These are phyloP conservation scores for Aristolochia contorta DNA, from an alignment of 164 flowering plant genomes.

Conservation along the genomic window DNA sequence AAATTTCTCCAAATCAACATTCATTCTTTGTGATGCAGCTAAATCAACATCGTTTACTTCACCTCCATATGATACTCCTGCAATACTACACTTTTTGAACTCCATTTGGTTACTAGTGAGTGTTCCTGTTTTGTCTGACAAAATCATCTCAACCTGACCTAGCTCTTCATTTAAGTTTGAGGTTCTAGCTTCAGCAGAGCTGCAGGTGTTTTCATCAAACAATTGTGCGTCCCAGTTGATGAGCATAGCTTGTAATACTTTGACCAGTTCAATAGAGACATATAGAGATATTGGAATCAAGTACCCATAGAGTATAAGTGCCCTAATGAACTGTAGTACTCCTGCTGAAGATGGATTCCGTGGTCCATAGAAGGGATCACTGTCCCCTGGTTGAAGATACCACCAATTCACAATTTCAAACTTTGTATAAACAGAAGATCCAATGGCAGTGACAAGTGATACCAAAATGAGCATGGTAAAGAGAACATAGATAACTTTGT, in stretches of 20 bases:
- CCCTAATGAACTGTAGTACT: conserved; percentile 49
- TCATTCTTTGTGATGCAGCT: conserved; percentile 35
- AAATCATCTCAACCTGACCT: conserved; percentile 69
- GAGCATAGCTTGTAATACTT: conserved; percentile 60
- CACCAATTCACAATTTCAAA: conserved; percentile 44
- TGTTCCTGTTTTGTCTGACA: conserved; percentile 81
- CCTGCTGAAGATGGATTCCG: conserved; percentile 35
- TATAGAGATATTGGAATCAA: conserved; percentile 74
- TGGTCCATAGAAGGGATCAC: conserved; percentile 40
- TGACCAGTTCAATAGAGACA: conserved; percentile 74
- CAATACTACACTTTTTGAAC: conserved; percentile 63
- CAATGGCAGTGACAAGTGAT: conserved; percentile 40
- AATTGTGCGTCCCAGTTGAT: conserved; percentile 54
- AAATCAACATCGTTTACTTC: conserved; percentile 53
- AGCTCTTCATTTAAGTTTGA: conserved; percentile 83
- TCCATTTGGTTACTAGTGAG: conserved; percentile 82
- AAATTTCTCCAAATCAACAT: conserved; percentile 18
- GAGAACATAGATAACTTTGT: conserved; percentile 45
- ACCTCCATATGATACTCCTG: conserved; percentile 60
- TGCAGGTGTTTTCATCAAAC: conserved; percentile 51
- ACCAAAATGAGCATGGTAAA: conserved; percentile 37
- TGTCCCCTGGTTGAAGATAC: conserved; percentile 54
- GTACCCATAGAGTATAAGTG: conserved; percentile 55
- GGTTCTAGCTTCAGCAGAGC: conserved; percentile 59
- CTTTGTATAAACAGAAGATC: conserved; percentile 28